Percentiles rank a stretch among this genome's conserved stretches.
phyloP scores from a whole-genome alignment of 2,329 filamentous ascomycete genomes.

The Colletotrichum sp. region DNA sequence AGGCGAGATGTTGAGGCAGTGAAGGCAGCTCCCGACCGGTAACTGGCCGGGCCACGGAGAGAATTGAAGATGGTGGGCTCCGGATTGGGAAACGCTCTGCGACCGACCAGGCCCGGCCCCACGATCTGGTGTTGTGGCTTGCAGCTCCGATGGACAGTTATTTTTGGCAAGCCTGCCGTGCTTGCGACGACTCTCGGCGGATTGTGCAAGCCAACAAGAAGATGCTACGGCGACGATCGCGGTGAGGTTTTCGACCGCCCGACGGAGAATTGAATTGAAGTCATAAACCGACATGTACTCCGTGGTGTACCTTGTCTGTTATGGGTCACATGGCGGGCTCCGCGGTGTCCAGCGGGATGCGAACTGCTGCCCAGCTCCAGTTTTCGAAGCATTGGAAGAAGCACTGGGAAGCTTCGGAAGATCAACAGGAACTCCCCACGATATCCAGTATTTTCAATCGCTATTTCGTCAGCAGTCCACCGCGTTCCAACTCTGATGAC shows the following conservation, averaged over 20 bases:
- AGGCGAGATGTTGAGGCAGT: neutral
- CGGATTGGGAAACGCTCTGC: neutral
- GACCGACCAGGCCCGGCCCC: neutral
- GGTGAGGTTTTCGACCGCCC: neutral
- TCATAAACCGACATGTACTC: neutral
- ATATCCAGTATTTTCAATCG: neutral
- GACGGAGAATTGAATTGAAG: neutral
- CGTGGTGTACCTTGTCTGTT: neutral
- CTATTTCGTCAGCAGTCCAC: constrained; percentile 13
- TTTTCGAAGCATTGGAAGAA: neutral
- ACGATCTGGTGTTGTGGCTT: constrained; percentile 11
- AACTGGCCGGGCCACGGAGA: neutral
- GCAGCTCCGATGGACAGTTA: neutral
- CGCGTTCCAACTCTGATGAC: neutral
- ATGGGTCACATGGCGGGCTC: neutral
- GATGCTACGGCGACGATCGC: neutral
- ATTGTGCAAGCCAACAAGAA: neutral
- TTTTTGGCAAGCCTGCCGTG: neutral
- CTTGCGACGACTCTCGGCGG: neutral
- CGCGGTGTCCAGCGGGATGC: neutral
- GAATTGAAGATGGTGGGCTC: neutral
- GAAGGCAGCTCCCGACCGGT: neutral
- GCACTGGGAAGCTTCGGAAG: neutral
- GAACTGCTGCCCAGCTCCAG: neutral
- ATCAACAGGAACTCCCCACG: neutral